These are phyloP conservation scores for Candida dajiaensis DNA, from an alignment of 805 yeast genomes.

Conservation along the genomic window DNA sequence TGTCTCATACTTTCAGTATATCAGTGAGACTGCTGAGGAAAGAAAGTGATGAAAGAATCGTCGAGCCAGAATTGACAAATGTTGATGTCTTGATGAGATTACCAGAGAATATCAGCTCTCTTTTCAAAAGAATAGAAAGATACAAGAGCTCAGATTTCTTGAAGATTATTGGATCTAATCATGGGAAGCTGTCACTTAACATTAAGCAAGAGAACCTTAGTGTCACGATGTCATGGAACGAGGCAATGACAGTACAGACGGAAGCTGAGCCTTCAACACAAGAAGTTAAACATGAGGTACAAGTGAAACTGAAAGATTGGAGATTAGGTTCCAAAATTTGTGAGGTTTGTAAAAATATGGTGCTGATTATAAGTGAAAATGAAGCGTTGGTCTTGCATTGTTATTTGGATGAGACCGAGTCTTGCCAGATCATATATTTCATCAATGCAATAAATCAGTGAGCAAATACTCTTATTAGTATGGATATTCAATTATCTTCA, in stretches of 20 bases:
- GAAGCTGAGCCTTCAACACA: conserved; percentile 22
- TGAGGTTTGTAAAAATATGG: conserved; percentile 54
- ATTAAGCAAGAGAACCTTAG: conserved; percentile 46
- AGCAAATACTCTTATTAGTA: too few relatives aligned
- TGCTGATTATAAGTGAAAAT: conserved; percentile 49
- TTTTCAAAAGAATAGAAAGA: conserved; percentile 60
- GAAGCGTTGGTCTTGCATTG: conserved; percentile 64
- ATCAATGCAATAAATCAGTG: conserved; percentile 28
- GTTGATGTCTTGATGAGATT: conserved; percentile 50
- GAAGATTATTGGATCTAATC: conserved; percentile 41
- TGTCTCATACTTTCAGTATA: conserved; percentile 62
- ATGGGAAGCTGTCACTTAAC: conserved; percentile 46
- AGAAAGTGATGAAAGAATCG: conserved; percentile 44
- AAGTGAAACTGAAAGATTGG: conserved; percentile 62
- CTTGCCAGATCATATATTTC: conserved; percentile 60
- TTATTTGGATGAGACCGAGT: conserved; percentile 55
- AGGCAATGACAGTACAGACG: conserved; percentile 38
- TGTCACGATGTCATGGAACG: conserved; percentile 57
- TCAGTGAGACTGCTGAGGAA: conserved; percentile 61
- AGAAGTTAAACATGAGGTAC: conserved; percentile 38
- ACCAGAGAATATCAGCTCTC: conserved; percentile 41
- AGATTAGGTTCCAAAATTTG: conserved; percentile 55
- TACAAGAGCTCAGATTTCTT: conserved; percentile 49
- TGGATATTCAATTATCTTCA: too few relatives aligned
- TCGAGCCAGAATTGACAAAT: conserved; percentile 57